Base-by-base conservation (phyloP, 2,329 filamentous ascomycete species). In the Atkinsonella texensis region DNA sequence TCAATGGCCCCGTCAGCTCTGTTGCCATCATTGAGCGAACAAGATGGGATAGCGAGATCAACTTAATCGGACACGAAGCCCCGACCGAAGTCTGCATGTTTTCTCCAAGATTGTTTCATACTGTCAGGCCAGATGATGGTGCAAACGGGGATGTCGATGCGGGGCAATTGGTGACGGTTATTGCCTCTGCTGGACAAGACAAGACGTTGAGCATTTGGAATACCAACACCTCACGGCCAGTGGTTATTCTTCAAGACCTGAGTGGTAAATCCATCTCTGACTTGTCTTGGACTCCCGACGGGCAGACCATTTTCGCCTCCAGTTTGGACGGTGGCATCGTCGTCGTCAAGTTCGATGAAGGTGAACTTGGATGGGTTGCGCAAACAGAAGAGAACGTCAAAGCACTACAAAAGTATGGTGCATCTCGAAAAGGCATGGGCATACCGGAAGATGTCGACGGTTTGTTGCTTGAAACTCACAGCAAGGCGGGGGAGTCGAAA, bases 121-220 rank as follows among this genome's bases (percentile, higher is more conserved):
- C 83, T 13, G 77, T 79, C 50, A 81, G 89, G 47, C 87, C 85
- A 0, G 61, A 70, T 6, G 72, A 78, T 49, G 73, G 72, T 9
- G 74, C 73, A 2, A 64, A 76, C 50, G 66, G 73, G 48, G 73
- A 77, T 23, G 66, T 60, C 6, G 53, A 60, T 15, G 56, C 57
- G 35, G 74, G 73, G 1, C 69, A 74, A 9, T 43, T 81, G 15
- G 89, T 96, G 3, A 97, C 91, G 0, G 91, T 98, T 0, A 94
- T 98, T 59, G 93, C 94, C 9, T 97, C 91, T 55, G 93, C 91
- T 6, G 94, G 93, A 3, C 93, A 95, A 62, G 93, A 98, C 65
- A 97, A 96, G 68, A 93, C 90, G 2, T 70, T 98, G 42, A 96
- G 89, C 62, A 85, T 98, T 39, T 98, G 93, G 93, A 97, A 96